These are phyloP conservation scores for Aegilops tauschii DNA, from an alignment of 176 grass and related monocot species.

Conservation along the genomic window DNA sequence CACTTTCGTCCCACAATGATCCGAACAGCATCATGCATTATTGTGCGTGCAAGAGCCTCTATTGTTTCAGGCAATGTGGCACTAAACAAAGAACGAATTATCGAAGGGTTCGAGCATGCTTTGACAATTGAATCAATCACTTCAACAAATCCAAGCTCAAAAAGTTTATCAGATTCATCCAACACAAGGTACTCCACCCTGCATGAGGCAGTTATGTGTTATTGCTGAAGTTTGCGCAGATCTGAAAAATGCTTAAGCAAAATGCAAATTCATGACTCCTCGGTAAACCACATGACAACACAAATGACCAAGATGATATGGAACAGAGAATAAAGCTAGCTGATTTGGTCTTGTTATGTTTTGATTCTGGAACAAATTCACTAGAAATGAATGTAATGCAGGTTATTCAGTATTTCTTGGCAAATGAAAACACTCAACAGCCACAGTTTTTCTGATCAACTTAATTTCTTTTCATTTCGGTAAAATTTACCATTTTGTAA, in stretches of 20 bases:
- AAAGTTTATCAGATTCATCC: constrained; percentile 98
- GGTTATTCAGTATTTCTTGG: neutral
- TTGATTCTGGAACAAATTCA: neutral
- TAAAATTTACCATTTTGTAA: neutral
- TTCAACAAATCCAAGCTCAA: constrained; percentile 93
- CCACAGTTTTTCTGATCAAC: neutral
- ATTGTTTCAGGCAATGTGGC: constrained; percentile 88
- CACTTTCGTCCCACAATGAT: constrained; percentile 92
- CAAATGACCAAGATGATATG: neutral
- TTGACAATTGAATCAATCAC: constrained; percentile 79
- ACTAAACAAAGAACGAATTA: constrained; percentile 83
- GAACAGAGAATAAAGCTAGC: neutral
- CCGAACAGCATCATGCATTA: constrained; percentile 95
- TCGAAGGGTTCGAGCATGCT: constrained; percentile 84
- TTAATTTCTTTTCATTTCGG: neutral
- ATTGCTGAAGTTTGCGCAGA: neutral
- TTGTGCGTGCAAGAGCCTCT: constrained; percentile 81
- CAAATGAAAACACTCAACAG: neutral
- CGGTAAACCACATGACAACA: constrained; percentile 3
- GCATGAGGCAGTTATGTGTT: constrained; percentile 32
- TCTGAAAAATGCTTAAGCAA: constrained; percentile 3
- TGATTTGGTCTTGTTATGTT: neutral
- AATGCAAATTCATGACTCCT: neutral
- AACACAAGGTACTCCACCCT: constrained; percentile 94
- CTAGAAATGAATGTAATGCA: neutral